Conservation (phyloP, 2,329 filamentous ascomycete species). For the Xylariaceae sp. region DNA sequence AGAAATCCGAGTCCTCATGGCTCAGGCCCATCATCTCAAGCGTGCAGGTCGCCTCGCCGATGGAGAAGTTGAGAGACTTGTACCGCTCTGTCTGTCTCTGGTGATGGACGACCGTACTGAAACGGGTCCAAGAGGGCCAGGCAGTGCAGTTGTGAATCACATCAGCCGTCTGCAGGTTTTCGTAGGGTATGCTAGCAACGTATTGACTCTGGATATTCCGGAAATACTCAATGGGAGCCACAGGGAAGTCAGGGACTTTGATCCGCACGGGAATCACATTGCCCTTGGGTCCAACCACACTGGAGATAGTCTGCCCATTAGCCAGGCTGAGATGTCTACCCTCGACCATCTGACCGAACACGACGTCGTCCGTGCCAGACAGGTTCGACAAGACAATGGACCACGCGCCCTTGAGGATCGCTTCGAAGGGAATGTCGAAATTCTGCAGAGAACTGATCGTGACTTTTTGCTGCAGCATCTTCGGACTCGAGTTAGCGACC, state of each 20-base stretch:
- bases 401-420: slow-evolving; percentile 55
- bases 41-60: slow-evolving; percentile 43
- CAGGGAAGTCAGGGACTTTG: slow-evolving; percentile 39
- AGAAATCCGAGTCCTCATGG: slow-evolving; percentile 42
- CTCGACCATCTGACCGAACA: slow-evolving; percentile 52
- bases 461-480: slow-evolving; percentile 38
- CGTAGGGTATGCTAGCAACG: slow-evolving; percentile 42
- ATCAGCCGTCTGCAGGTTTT: slow-evolving; percentile 47
- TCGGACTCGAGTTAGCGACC: slow-evolving; percentile 36
- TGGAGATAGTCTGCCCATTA: slow-evolving; percentile 50
- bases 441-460: slow-evolving; percentile 38
- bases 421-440: slow-evolving; percentile 45
- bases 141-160: slow-evolving; percentile 49
- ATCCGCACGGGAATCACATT: slow-evolving; percentile 48
- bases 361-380: slow-evolving; percentile 44
- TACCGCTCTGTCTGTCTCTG: slow-evolving; percentile 39
- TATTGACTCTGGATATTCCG: slow-evolving; percentile 46
- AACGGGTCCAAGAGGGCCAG: slow-evolving; percentile 50
- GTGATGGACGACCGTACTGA: slow-evolving; percentile 52
- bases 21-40: slow-evolving; percentile 39
- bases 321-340: slow-evolving; percentile 41
- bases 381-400: slow-evolving; percentile 49
- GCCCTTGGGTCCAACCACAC: slow-evolving; percentile 43
- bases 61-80: slow-evolving; percentile 38
- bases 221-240: slow-evolving; percentile 46